A percentile compares a stretch with the other conserved stretches of the same genome.
Evolutionary conservation across 805 yeast genomes (phyloP).

Genomic region (Barnettozyma salicaria): DNA sequence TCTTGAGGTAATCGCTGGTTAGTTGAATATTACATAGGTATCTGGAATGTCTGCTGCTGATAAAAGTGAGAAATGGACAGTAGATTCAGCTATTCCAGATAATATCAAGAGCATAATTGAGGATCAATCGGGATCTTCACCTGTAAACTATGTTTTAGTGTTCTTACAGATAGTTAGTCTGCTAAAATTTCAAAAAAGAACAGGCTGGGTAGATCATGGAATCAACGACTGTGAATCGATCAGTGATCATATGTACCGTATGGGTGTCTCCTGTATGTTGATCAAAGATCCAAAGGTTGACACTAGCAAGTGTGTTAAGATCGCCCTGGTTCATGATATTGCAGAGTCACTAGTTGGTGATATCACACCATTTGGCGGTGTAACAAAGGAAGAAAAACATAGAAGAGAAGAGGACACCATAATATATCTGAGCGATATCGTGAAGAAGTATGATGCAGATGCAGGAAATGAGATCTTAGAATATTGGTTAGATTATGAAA

Average conservation of each 20-base stretch:
- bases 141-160: constrained; percentile 45
- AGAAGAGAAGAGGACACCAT: constrained; percentile 74
- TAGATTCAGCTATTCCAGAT: constrained; percentile 47
- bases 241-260: constrained; percentile 94
- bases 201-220: constrained; percentile 85
- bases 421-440: constrained; percentile 51
- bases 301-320: constrained; percentile 67
- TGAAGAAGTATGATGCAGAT: constrained; percentile 54
- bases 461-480: constrained; percentile 63
- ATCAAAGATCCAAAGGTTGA: constrained; percentile 49
- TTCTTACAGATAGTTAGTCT: constrained; percentile 62
- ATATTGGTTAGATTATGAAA: constrained; percentile 87
- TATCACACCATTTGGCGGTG: constrained; percentile 74
- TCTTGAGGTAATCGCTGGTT: neutral
- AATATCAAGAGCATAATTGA: constrained; percentile 34
- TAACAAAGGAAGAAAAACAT: constrained; percentile 77
- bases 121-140: constrained; percentile 17
- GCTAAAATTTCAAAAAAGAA: constrained; percentile 74
- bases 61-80: too few relatives aligned
- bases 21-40: neutral
- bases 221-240: constrained; percentile 50
- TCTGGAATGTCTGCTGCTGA: too few relatives aligned
- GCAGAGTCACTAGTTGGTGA: constrained; percentile 95
- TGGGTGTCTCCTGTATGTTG: constrained; percentile 77
- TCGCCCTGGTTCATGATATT: constrained; percentile 87